Evolutionary conservation across 106 monocot genomes (phyloP).

Genomic region (Dendrobium nobile): DNA sequence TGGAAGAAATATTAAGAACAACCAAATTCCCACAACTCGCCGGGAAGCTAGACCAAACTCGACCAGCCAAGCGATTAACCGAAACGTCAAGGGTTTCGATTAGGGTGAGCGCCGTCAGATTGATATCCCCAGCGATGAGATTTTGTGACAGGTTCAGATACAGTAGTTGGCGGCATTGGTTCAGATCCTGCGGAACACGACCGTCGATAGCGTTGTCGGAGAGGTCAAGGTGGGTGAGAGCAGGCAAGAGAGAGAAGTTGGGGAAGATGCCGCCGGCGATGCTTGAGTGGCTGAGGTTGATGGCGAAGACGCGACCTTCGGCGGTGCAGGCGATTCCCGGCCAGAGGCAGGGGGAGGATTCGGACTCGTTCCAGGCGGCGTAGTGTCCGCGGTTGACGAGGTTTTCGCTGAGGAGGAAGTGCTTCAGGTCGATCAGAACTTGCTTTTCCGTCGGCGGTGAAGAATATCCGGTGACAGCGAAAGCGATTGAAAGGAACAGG

Average conservation of each 20-base stretch:
- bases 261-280: constrained; percentile 45
- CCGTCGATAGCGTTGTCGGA: constrained; percentile 62
- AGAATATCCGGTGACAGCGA: not conserved
- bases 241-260: constrained; percentile 44
- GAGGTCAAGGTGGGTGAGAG: constrained; percentile 55
- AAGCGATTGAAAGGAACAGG: not conserved
- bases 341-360: constrained; percentile 51
- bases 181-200: constrained; percentile 33
- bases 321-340: constrained; percentile 44
- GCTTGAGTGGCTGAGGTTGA: constrained; percentile 41
- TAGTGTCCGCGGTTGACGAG: constrained; percentile 33
- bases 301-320: constrained; percentile 24
- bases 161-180: constrained; percentile 34
- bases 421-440: constrained; percentile 39
- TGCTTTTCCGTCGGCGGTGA: constrained; percentile 21
- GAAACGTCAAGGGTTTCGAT: constrained; percentile 55
- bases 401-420: constrained; percentile 32
- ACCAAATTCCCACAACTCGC: constrained; percentile 40
- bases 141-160: constrained; percentile 79
- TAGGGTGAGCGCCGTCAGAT: constrained; percentile 35
- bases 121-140: constrained; percentile 42
- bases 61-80: constrained; percentile 45
- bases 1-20: constrained; percentile 52
- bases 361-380: constrained; percentile 39
- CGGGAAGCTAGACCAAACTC: constrained; percentile 33